A percentile compares a stretch with the other conserved stretches of the same genome.
phyloP scores from a whole-genome alignment of 352 stramenopile genomes.

The Thalassiosira allenii region DNA sequence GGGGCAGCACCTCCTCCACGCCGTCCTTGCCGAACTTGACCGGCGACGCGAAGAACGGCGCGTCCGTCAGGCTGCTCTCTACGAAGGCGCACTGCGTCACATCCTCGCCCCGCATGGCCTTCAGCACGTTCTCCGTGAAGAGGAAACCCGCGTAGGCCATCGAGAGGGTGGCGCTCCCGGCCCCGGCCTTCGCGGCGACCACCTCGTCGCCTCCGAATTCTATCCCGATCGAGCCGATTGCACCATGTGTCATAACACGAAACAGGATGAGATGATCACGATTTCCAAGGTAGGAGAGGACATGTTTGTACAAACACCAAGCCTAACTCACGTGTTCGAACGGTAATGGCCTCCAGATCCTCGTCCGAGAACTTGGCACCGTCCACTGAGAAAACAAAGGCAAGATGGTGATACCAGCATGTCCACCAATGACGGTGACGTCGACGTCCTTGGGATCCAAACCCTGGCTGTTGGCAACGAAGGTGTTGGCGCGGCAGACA shows the following conservation, averaged over 20 bases:
- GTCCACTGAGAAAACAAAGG: constrained; percentile 95
- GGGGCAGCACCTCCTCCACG: constrained; percentile 94
- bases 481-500: constrained; percentile 97
- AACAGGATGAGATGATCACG: constrained; percentile 6
- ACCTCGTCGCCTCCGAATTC: constrained; percentile 96
- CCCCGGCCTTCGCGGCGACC: constrained; percentile 97
- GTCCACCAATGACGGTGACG: constrained; percentile 97
- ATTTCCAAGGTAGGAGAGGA: constrained; percentile 2
- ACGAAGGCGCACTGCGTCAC: constrained; percentile 98
- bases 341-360: constrained; percentile 93
- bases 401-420: constrained; percentile 99
- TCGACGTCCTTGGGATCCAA: constrained; percentile 82
- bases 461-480: constrained; percentile 89
- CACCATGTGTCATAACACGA: no score
- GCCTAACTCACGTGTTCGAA: constrained; percentile 90
- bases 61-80: constrained; percentile 94
- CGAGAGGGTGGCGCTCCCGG: constrained; percentile 97
- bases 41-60: constrained; percentile 94
- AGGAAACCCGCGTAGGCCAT: constrained; percentile 98
- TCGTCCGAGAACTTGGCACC: constrained; percentile 93
- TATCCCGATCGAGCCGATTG: no score
- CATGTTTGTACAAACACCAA: neutral
- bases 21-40: constrained; percentile 96
- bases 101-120: constrained; percentile 93
- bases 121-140: constrained; percentile 93